A percentile compares a stretch with the other conserved stretches of the same genome.
phyloP scores from a whole-genome alignment of 2,329 filamentous ascomycete genomes.

The Colletotrichum cordylinicola region DNA sequence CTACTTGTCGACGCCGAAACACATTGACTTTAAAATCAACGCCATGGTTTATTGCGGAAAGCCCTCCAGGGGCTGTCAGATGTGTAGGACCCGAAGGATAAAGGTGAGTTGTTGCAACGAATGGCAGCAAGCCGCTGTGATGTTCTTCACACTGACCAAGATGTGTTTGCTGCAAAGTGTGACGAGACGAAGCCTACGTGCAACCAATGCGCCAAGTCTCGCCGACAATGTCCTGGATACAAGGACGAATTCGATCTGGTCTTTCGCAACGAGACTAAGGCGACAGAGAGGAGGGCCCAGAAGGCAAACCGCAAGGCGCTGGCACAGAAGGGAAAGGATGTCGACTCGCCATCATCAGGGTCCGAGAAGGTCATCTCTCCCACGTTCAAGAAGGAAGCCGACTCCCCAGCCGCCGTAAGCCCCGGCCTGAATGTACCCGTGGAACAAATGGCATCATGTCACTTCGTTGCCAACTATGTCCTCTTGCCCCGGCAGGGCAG shows the following conservation, averaged over 20 bases:
- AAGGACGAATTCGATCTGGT: constrained; percentile 76
- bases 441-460: constrained; percentile 62
- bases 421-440: constrained; percentile 50
- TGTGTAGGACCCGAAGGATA: constrained; percentile 75
- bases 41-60: constrained; percentile 71
- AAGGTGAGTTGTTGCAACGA: constrained; percentile 60
- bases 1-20: neutral
- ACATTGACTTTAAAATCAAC: neutral
- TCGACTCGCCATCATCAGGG: constrained; percentile 26
- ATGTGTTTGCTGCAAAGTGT: constrained; percentile 50
- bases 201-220: constrained; percentile 68
- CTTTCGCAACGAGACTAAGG: constrained; percentile 75
- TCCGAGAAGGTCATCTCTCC: constrained; percentile 24
- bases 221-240: constrained; percentile 70
- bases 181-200: constrained; percentile 72
- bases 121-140: neutral
- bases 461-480: constrained; percentile 67
- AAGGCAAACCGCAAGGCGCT: constrained; percentile 58
- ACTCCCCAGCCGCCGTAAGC: constrained; percentile 28
- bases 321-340: constrained; percentile 38
- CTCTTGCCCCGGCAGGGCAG: constrained; percentile 56
- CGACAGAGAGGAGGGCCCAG: constrained; percentile 67
- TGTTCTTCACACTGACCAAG: constrained; percentile 20
- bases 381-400: constrained; percentile 25
- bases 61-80: constrained; percentile 73